Percentiles rank a stretch among this genome's conserved stretches.
phyloP scores from a whole-genome alignment of 495 filamentous ascomycete genomes.

The Polyplosphaeria fusca region DNA sequence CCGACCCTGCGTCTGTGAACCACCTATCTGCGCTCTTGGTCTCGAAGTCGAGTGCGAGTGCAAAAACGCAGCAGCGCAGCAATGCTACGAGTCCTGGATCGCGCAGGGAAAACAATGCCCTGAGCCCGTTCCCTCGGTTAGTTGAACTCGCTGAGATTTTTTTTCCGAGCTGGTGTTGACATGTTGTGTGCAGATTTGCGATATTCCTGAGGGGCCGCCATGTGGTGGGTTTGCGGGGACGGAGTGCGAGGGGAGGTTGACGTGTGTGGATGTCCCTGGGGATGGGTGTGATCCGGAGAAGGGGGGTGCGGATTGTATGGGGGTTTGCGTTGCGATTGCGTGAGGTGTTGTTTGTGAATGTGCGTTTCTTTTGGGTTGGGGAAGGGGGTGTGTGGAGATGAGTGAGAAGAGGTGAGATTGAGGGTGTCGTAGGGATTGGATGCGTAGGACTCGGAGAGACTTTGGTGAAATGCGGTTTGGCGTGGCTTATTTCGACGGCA shows the following conservation, averaged over 20 bases:
- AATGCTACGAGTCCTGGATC: slow-evolving; percentile 16
- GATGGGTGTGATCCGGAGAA: background rate
- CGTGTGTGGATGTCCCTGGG: slow-evolving; percentile 1
- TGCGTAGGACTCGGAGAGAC: no score
- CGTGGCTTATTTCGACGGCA: no score
- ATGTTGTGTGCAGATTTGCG: background rate
- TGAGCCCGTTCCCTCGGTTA: slow-evolving; percentile 9
- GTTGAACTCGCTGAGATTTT: background rate
- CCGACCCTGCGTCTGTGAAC: background rate
- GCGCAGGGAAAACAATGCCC: slow-evolving; percentile 13
- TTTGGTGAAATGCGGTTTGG: no score
- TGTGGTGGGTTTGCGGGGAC: background rate
- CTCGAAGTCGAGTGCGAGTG: slow-evolving; percentile 25
- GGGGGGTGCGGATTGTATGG: background rate
- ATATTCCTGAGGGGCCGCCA: background rate
- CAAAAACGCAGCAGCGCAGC: slow-evolving; percentile 19
- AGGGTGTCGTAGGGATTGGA: no score
- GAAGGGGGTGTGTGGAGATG: no score
- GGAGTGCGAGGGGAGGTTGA: background rate
- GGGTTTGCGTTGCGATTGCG: background rate
- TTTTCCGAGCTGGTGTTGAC: background rate
- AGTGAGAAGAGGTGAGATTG: no score
- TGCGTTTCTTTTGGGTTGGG: no score
- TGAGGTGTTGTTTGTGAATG: no score
- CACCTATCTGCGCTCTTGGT: slow-evolving; percentile 10